Base-by-base conservation (phyloP, 2,329 filamentous ascomycete species). In the Hymenoscyphus fraxineus region DNA sequence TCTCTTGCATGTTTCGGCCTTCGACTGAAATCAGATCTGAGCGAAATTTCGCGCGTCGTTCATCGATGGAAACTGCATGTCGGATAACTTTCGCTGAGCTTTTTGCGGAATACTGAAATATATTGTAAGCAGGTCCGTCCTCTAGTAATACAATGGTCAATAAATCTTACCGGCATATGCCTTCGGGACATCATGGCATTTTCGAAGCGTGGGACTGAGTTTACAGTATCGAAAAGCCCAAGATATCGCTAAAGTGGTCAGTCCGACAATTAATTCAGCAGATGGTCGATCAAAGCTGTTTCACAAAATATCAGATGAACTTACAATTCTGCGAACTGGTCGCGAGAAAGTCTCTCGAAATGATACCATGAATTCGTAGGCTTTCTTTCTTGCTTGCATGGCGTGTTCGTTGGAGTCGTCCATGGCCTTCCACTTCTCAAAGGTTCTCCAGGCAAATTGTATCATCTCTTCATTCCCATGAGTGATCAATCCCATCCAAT, bases 381-480 rank as follows among this genome's bases (percentile, higher is more conserved):
- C 87, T 65, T 86, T 80, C n/a, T 80, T 80, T 68, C 84, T 83
- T 15, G 80, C 79, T 68, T 85, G 83, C 35, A 76, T 75, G 1
- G 76, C 78, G 6, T 77, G 73, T 6, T 72, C 75, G 6, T 70
- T 66, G 31, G 44, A 38, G 41, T 38, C 77, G 71, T 0, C 80
- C 78, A 9, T 81, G 77, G 7, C 83, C 72, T 91, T 88, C 88
- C 88, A 92, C 73, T 88, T 86, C 7, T 88, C 84, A 72, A 92
- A 93, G 0, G 89, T 88, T 74, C 90, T 93, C 90, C 91, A 95
- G 0, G 90, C 91, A 73, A 96, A 96, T 4, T 84, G 82, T 60
- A 92, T 87, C 87, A 95, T 89, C 70, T 95, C 92, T 73, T 96
- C 92, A 71, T 96, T 96, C 6, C 91, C 92, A 64, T 90, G 88